Percentiles rank a stretch among this genome's conserved stretches.
Conservation (phyloP, 2,329 filamentous ascomycete species). For the Fusarium nisikadoi region DNA sequence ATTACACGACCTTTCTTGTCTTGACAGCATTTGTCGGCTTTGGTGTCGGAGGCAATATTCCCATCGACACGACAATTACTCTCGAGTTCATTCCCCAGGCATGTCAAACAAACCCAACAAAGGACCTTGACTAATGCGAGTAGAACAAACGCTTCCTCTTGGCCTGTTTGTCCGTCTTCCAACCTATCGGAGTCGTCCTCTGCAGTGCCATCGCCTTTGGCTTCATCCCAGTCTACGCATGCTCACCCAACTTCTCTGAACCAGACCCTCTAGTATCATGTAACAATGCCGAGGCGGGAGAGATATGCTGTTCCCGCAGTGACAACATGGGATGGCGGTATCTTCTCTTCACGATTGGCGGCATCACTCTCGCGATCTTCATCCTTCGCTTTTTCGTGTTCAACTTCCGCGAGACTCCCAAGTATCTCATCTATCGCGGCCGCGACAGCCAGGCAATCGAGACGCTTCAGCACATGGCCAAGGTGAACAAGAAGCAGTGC, state of each 20-base stretch:
- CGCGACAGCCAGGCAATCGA: conserved; percentile 59
- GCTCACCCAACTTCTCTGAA: conserved; percentile 62
- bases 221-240: conserved; percentile 62
- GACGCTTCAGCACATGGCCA: conserved; percentile 59
- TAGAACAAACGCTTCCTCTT: conserved; percentile 61
- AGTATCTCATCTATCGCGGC: conserved; percentile 57
- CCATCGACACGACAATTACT: conserved; percentile 65
- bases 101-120: fast-evolving
- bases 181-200: conserved; percentile 65
- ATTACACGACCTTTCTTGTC: conserved; percentile 62
- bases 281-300: conserved; percentile 42
- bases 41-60: conserved; percentile 64
- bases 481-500: conserved; percentile 50
- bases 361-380: conserved; percentile 56
- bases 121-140: fast-evolving
- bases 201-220: conserved; percentile 63
- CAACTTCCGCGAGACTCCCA: conserved; percentile 59
- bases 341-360: conserved; percentile 57
- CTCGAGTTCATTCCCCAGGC: conserved; percentile 65
- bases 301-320: conserved; percentile 50
- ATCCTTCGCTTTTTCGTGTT: conserved; percentile 59
- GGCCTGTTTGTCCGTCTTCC: conserved; percentile 64
- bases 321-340: conserved; percentile 65
- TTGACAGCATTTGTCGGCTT: conserved; percentile 65
- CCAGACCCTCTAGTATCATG: conserved; percentile 56